Evolutionary conservation across 352 stramenopile genomes (phyloP).

Genomic region (Sclerospora graminicola): DNA sequence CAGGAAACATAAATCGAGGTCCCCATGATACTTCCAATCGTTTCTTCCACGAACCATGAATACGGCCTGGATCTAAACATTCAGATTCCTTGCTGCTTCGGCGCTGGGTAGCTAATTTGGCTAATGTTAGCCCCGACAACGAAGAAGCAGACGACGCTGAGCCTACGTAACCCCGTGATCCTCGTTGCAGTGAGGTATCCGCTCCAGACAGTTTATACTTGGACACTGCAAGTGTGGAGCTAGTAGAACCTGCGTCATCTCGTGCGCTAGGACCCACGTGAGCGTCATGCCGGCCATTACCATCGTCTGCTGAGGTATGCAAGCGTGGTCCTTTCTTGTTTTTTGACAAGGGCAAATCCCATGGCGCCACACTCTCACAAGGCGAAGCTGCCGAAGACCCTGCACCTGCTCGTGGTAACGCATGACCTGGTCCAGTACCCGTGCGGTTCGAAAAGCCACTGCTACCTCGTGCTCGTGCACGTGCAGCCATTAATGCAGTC

Average conservation of each 20-base stretch:
- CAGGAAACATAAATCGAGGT: slow-evolving; percentile 39
- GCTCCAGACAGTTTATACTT: slow-evolving; percentile 5
- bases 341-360: slow-evolving; percentile 53
- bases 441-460: slow-evolving; percentile 39
- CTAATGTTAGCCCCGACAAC: slow-evolving; percentile 10
- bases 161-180: slow-evolving; percentile 5
- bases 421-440: slow-evolving; percentile 29
- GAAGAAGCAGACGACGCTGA: slow-evolving; percentile 13
- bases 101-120: slow-evolving; percentile 2
- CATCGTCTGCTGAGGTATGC: slow-evolving; percentile 6
- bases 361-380: slow-evolving; percentile 50
- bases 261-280: background rate
- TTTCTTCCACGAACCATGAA: slow-evolving; percentile 45
- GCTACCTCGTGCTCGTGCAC: slow-evolving; percentile 47
- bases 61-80: slow-evolving; percentile 13
- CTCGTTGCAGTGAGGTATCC: slow-evolving; percentile 11
- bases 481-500: slow-evolving; percentile 61
- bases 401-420: slow-evolving; percentile 9
- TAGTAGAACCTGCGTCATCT: slow-evolving; percentile 1
- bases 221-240: background rate
- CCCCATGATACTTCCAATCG: slow-evolving; percentile 47
- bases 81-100: slow-evolving; percentile 14
- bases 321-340: slow-evolving; percentile 22
- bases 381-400: slow-evolving; percentile 10
- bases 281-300: slow-evolving; percentile 1